Evolutionary conservation across 1,139 yeast genomes (phyloP), one percentile per base, ranked within the genome.

Genomic region (Pichia kudriavzevii): DNA sequence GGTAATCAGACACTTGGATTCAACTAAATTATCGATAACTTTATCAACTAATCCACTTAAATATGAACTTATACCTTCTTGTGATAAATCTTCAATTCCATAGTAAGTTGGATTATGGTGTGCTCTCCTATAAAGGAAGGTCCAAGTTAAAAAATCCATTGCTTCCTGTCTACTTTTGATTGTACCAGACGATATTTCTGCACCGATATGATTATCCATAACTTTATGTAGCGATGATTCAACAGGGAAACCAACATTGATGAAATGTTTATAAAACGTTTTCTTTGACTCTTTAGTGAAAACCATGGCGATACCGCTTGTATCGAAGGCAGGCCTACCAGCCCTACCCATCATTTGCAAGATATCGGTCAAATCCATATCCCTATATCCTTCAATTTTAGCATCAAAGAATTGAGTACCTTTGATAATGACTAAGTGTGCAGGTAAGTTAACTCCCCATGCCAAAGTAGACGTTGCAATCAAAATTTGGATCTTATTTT

Each of bases 401-500:
- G 87, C 77, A 56, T 83, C 94, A 53, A 78, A 83, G 49, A 79
- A 82, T 52, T 83, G 93, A 0, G 98, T 91, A 26, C 97, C 97
- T 57, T 91, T 91, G 44, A 91, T 83, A 34, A 91, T 76, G 7
- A 91, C 98, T 49, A 91, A 64, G 61, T 87, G 91, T 0, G 97
- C 97, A 1, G 97, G 97, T 44, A 91, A 67, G 53, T 91, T 91
- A 27, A 91, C 96, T 50, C 97, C 97, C 93, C 96, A 87, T 0
- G 97, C 98, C 48, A 93, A 69, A 1, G 98, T 91, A 15, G 95
- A 82, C 0, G 99, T 91, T 0, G 98, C 97, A 38, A 93, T 73
- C 40, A 91, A 67, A 39, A 91, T 79, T 61, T 91, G 98, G 32
- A 91, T 78, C 55, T 85, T 87, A 40, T 84, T 85, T 22, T 70